Evolutionary conservation across 1,284 basidiomycete species (phyloP).

Genomic region (Austropuccinia psidii): DNA sequence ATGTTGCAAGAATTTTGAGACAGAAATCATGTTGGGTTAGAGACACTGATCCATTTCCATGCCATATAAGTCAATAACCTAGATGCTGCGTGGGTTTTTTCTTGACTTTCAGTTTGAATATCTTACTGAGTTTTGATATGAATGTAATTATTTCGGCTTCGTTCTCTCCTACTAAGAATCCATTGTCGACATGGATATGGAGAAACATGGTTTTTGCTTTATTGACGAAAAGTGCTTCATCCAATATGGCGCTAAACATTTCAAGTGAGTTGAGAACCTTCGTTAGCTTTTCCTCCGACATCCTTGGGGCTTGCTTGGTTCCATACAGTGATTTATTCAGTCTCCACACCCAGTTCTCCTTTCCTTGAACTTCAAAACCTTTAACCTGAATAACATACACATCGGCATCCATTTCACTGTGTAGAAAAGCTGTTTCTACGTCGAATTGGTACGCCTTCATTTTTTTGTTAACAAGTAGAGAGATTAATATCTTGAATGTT

Average conservation of each 20-base stretch:
- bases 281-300: not conserved
- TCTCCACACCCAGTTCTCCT: not conserved
- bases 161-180: not conserved
- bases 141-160: not conserved
- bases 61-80: not conserved
- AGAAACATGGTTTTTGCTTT: not conserved
- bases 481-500: too few species aligned
- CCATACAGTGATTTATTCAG: conserved; percentile 1
- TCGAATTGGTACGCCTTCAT: too few species aligned
- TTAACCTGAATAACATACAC: not conserved
- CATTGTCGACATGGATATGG: conserved; percentile 10
- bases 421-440: not conserved
- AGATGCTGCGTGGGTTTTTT: not conserved
- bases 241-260: not conserved
- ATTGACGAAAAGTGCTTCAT: not conserved
- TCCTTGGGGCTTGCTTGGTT: not conserved
- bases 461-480: too few species aligned
- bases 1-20: not conserved
- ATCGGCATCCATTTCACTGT: not conserved
- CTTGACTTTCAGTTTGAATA: not conserved
- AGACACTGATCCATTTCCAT: not conserved
- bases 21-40: not conserved
- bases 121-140: not conserved
- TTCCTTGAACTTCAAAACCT: not conserved
- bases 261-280: not conserved